Evolutionary conservation across 2,329 filamentous ascomycete genomes (phyloP), one percentile per base, ranked within the genome.

Genomic region (Daldinia eschscholtzii): DNA sequence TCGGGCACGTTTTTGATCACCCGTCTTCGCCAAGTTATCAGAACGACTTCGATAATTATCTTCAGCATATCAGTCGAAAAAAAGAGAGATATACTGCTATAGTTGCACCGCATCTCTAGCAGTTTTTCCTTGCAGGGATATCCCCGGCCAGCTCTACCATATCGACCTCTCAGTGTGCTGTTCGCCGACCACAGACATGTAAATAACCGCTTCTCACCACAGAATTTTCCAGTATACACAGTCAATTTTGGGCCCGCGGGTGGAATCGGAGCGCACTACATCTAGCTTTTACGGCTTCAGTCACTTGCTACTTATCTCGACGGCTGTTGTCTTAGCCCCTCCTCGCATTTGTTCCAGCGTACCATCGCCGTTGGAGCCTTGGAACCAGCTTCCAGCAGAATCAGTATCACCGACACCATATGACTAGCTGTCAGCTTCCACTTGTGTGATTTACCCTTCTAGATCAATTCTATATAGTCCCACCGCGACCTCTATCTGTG

Each of bases 261-360:
- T 71, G 57, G 66, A 65, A 57, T 69, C 66, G 65, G 64, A 64
- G 68, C 44, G 52, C 60, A 63, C 65, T 46, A 59, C 58, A 39
- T 52, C 57, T 50, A 59, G 56, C 33, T 61, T 56, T 30, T 60
- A 44, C 59, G 57, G 56, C 44, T 61, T 58, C 55, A 53, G 37
- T 67, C 58, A 57, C 61, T 57, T 57, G 35, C 64, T 48, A 65
- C 57, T 59, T 44, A 58, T 56, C 37, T 70, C 68, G 48, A 68
- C 52, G 50, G 62, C 68, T 69, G 20, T 64, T 70, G 68, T 68
- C 67, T 73, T 68, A 73, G 71, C 71, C 69, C 72, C 66, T 69
- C 67, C 56, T 67, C 64, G 64, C 62, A 62, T 70, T 57, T 67
- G 56, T 57, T 53, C 57, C 59, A 67, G 61, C 61, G 63, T 66